These are phyloP conservation scores for Corrigiola litoralis DNA, from an alignment of 179 eudicot species.

Conservation along the genomic window DNA sequence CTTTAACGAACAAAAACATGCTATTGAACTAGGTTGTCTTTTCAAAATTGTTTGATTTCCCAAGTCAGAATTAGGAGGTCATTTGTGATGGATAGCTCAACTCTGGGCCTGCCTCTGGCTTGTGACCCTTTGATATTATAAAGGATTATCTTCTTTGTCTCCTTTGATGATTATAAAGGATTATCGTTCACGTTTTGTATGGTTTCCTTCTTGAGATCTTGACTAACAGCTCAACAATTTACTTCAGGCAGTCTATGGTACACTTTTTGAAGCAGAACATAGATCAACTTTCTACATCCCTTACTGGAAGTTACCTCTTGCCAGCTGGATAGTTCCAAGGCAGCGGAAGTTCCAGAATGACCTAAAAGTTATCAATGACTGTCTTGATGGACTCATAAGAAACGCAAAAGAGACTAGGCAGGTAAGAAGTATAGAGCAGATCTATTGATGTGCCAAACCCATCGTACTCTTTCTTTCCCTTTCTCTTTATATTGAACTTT, in stretches of 20 bases:
- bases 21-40: neutral
- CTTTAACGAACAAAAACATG: conserved; percentile 5
- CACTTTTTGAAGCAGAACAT: conserved; percentile 99
- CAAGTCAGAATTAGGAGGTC: neutral
- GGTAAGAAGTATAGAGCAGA: conserved; percentile 41
- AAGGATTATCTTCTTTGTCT: neutral
- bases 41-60: neutral
- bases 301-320: conserved; percentile 91
- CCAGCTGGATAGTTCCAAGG: conserved; percentile 94
- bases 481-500: neutral
- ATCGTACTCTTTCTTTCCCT: neutral
- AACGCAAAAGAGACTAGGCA: conserved; percentile 97
- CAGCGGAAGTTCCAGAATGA: conserved; percentile 90
- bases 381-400: conserved; percentile 91
- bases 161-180: neutral
- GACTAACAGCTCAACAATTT: conserved; percentile 5
- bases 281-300: conserved; percentile 97
- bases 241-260: conserved; percentile 92
- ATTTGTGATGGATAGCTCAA: too few relatives aligned
- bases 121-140: too few relatives aligned
- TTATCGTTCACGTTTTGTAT: neutral
- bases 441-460: neutral
- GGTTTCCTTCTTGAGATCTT: neutral
- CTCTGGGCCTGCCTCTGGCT: too few relatives aligned
- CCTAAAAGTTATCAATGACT: conserved; percentile 80